Evolutionary conservation across 129 eudicot species (phyloP).

Genomic region (Arctium minus): DNA sequence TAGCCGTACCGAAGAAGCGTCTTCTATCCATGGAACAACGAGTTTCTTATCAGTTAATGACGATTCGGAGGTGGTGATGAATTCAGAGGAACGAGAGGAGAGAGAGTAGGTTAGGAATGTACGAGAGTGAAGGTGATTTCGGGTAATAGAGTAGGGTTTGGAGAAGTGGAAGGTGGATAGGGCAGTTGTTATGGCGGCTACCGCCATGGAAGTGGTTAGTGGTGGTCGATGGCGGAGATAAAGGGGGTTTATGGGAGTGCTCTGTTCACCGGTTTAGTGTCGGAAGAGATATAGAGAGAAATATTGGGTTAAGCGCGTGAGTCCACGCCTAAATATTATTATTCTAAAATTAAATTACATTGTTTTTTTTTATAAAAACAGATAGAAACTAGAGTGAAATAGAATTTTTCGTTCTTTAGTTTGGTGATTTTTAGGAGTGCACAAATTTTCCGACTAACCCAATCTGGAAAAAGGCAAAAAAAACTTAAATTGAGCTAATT

Average conservation of each 20-base stretch:
- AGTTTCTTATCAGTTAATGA: slow-evolving; percentile 36
- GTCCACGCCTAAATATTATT: too few species aligned
- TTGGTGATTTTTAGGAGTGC: too few species aligned
- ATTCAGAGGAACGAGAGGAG: slow-evolving; percentile 38
- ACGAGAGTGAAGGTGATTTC: slow-evolving; percentile 39
- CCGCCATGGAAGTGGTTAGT: slow-evolving; percentile 32
- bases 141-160: slow-evolving; percentile 23
- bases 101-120: slow-evolving; percentile 31
- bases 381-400: too few species aligned
- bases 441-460: too few species aligned
- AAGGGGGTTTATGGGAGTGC: slow-evolving; percentile 11
- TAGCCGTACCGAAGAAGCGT: slow-evolving; percentile 39
- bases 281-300: too few species aligned
- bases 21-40: slow-evolving; percentile 51
- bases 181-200: slow-evolving; percentile 35
- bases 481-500: too few species aligned
- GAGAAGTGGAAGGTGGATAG: slow-evolving; percentile 57
- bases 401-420: too few species aligned
- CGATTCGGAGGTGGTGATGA: slow-evolving; percentile 48
- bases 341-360: too few species aligned
- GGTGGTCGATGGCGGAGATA: slow-evolving; percentile 10
- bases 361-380: too few species aligned
- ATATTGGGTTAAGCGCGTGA: too few species aligned
- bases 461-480: too few species aligned
- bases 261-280: background rate